Evolutionary conservation across 768 basidiomycete species (phyloP), one percentile per base, ranked within the genome.

Genomic region (Exsudoporus frostii): DNA sequence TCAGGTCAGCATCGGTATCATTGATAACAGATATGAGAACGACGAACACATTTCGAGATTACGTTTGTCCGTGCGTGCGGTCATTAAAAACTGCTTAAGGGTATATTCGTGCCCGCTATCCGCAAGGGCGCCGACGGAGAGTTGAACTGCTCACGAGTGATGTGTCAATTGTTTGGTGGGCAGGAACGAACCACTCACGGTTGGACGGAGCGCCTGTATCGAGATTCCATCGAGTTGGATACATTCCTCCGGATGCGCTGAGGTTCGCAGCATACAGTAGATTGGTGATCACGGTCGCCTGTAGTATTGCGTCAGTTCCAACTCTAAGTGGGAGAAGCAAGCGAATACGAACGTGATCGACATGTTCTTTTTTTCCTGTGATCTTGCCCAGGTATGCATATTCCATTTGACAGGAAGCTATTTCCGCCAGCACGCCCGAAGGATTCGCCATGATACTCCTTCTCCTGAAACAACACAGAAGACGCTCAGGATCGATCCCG

Each of bases 351-450:
- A 84, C 86, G 44, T 74, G 76, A 43, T 80, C 75, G 49, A 77
- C 82, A 59, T 85, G 83, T 39, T 79, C 77, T 49, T 79, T 77
- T 59, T 87, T 85, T 0, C 86, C 88, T 0, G 90, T 92, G 24
- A 85, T 66, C 60, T 90, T 85, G 4, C 88, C 88, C 5, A 95
- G 78, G 60, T 93, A 92, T 51, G 87, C 81, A 63, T 93, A 89
- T 69, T 95, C 93, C 48, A 95, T 66, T 63, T 94, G 90, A 49
- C 85, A 74, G 41, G 81, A 88, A 0, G 83, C 88, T 30, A 92
- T 84, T 69, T 97, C 93, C 0, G 93, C 90, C 13, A 87, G 64
- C 13, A 79, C 64, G 10, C 77, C 79, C 5, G 73, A 61, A 42
- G 0, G 0, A 29, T 5, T 24, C 7, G n/a, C n/a, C n/a, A n/a